Conservation (phyloP, 345 rosid genomes). For the Citropsis articulata region DNA sequence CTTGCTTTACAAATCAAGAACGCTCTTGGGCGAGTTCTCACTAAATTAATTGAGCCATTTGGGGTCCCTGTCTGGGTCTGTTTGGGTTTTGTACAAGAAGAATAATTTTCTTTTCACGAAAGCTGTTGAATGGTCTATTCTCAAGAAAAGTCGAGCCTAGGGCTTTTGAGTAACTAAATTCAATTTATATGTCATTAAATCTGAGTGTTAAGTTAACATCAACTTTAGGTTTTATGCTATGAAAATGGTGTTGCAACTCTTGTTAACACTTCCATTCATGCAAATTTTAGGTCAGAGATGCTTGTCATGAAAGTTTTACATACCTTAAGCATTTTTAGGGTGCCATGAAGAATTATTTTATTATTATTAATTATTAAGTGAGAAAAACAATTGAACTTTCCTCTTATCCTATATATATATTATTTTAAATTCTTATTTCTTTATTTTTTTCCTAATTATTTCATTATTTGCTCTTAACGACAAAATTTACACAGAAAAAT, state of each 20-base stretch:
- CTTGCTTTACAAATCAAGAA: constrained; percentile 2
- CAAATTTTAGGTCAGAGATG: not conserved
- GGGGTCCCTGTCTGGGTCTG: not conserved
- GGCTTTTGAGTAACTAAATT: not conserved
- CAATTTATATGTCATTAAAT: too few relatives aligned
- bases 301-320: not conserved
- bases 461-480: too few relatives aligned
- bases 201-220: not conserved
- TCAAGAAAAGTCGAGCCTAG: not conserved
- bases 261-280: not conserved
- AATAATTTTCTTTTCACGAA: not conserved
- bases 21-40: not conserved
- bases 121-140: not conserved
- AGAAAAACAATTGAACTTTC: too few relatives aligned
- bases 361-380: too few relatives aligned
- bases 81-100: not conserved
- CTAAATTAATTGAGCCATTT: not conserved
- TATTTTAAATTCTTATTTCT: too few relatives aligned
- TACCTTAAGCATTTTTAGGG: not conserved
- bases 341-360: too few relatives aligned
- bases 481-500: too few relatives aligned
- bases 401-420: too few relatives aligned
- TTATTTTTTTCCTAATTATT: too few relatives aligned
- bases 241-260: not conserved
- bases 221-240: not conserved